These are phyloP conservation scores for Aspergillus neotritici DNA, from an alignment of 2,329 filamentous ascomycete species.

Conservation along the genomic window DNA sequence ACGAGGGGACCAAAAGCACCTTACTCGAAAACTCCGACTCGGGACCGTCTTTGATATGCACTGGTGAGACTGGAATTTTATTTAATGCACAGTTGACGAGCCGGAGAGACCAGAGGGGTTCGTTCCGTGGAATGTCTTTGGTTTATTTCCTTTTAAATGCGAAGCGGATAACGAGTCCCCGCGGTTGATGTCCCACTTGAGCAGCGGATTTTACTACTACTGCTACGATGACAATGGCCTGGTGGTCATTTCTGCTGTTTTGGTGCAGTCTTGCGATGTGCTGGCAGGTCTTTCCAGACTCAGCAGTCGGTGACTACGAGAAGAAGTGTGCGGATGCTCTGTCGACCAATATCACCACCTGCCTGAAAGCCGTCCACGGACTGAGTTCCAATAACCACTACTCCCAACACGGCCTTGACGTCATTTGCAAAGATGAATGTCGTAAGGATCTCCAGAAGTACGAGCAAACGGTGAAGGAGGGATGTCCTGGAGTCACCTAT, in stretches of 20 bases:
- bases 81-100: too few relatives aligned
- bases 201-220: too few relatives aligned
- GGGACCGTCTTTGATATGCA: too few relatives aligned
- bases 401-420: constrained; percentile 4
- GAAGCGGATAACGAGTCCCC: too few relatives aligned
- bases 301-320: constrained; percentile 1
- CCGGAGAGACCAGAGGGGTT: too few relatives aligned
- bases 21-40: too few relatives aligned
- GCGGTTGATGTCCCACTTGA: too few relatives aligned
- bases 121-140: too few relatives aligned
- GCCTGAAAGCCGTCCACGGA: constrained; percentile 1
- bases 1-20: too few relatives aligned
- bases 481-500: constrained; percentile 1
- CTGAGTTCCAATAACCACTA: constrained; percentile 4
- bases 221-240: background rate
- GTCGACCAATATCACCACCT: constrained; percentile 5
- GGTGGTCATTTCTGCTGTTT: background rate
- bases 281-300: background rate
- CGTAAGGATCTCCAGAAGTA: background rate
- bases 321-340: constrained; percentile 5
- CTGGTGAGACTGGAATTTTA: too few relatives aligned
- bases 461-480: background rate
- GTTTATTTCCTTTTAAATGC: too few relatives aligned
- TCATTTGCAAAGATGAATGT: constrained; percentile 2
- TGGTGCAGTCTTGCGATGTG: too few relatives aligned